Evolutionary conservation across 306 rosid genomes (phyloP).

Genomic region (Alnus rubra): DNA sequence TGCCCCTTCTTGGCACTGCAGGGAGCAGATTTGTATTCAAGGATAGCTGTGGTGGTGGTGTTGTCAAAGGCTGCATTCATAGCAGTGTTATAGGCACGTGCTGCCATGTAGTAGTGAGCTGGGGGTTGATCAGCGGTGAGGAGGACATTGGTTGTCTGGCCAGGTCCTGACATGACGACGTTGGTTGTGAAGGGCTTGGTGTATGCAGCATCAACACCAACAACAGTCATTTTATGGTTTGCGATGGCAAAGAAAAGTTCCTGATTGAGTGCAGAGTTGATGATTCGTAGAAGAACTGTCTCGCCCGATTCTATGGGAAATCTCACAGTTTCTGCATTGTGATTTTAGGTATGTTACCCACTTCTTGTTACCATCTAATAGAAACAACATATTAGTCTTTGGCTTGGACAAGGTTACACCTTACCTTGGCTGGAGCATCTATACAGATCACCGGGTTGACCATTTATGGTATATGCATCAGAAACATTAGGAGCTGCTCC

Average conservation of each 20-base stretch:
- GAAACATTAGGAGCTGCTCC: constrained; percentile 86
- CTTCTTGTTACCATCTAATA: constrained; percentile 3
- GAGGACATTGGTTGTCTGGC: constrained; percentile 82
- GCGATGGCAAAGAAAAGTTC: constrained; percentile 79
- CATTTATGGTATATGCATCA: constrained; percentile 79
- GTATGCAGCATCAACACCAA: constrained; percentile 73
- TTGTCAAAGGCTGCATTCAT: constrained; percentile 80
- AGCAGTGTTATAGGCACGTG: constrained; percentile 68
- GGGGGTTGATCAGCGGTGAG: constrained; percentile 76
- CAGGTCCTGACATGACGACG: constrained; percentile 81
- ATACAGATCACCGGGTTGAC: constrained; percentile 91
- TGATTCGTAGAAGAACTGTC: constrained; percentile 65
- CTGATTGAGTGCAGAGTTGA: constrained; percentile 84
- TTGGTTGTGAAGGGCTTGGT: constrained; percentile 63
- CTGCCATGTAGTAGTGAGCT: constrained; percentile 76
- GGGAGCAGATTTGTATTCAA: constrained; percentile 61
- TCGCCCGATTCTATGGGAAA: constrained; percentile 59
- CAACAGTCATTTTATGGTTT: constrained; percentile 79
- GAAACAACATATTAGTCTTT: background rate
- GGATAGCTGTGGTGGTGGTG: constrained; percentile 93
- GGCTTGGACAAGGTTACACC: background rate
- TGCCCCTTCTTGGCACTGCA: constrained; percentile 36
- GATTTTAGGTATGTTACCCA: constrained; percentile 1
- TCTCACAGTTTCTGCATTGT: constrained; percentile 64
- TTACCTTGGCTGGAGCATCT: constrained; percentile 74